These are phyloP conservation scores for Blastocystis sp. DNA, from an alignment of 352 stramenopile genomes.

Conservation along the genomic window DNA sequence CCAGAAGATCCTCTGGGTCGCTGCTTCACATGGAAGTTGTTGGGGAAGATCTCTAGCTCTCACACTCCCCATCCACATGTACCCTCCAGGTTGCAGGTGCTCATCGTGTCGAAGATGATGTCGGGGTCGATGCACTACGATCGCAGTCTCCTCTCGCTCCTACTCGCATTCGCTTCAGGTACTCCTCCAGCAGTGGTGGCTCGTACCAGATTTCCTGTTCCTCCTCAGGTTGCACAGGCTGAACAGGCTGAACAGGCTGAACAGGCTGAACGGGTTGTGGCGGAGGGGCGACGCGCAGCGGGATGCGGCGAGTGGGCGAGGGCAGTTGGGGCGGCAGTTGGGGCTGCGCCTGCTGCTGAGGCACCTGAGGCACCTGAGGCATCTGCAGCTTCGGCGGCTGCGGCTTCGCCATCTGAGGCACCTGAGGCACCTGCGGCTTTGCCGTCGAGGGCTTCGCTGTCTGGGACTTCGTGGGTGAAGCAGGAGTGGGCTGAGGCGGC, in stretches of 20 bases:
- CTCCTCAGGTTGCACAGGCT: neutral
- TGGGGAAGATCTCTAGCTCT: slow-evolving; percentile 37
- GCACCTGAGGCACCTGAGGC: too few species aligned
- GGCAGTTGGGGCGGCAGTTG: neutral
- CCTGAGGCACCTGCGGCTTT: too few species aligned
- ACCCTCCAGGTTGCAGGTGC: slow-evolving; percentile 18
- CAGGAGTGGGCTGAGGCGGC: too few species aligned
- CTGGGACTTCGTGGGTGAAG: too few species aligned
- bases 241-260: neutral
- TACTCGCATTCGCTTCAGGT: slow-evolving; percentile 31
- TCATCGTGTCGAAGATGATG: slow-evolving; percentile 4
- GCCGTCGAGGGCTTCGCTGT: too few species aligned
- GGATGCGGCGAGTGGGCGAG: neutral
- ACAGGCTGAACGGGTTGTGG: neutral
- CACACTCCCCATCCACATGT: neutral
- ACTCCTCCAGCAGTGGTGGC: slow-evolving; percentile 1
- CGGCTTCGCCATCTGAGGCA: too few species aligned
- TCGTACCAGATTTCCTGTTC: slow-evolving; percentile 22
- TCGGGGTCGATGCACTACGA: neutral
- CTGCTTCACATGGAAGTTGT: neutral
- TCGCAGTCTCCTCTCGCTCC: neutral
- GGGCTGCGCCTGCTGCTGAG: too few species aligned
- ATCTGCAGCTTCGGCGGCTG: too few species aligned
- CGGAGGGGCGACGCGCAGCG: neutral
- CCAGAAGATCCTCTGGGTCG: neutral